Evolutionary conservation across 192 early-diverging fungal genomes (phyloP).

Genomic region (Backusella macrospora): DNA sequence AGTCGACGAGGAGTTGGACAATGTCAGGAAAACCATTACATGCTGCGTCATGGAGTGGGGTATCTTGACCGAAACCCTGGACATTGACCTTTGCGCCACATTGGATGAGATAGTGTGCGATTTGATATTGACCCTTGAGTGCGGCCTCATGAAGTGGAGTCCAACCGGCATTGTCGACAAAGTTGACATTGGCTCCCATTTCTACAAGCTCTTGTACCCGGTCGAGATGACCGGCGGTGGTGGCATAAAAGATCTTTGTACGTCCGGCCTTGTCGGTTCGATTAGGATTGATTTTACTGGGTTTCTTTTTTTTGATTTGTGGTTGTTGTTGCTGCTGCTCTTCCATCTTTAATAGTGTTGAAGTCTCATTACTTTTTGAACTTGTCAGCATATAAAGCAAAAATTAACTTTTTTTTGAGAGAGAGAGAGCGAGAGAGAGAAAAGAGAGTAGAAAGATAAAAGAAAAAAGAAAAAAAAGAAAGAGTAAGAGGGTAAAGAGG

Average conservation of each 20-base stretch:
- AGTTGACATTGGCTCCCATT: constrained; percentile 61
- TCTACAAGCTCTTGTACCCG: constrained; percentile 53
- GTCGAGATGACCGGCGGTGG: constrained; percentile 59
- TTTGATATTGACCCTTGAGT: constrained; percentile 46
- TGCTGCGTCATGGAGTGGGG: constrained; percentile 66
- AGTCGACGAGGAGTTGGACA: constrained; percentile 50
- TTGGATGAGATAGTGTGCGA: constrained; percentile 52
- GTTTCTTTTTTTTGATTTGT: neutral
- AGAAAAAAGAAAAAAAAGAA: neutral
- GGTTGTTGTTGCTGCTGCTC: neutral
- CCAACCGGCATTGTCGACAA: constrained; percentile 67
- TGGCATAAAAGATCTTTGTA: constrained; percentile 52
- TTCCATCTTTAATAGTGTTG: constrained; percentile 4
- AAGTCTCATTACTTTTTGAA: neutral
- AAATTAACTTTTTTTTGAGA: neutral
- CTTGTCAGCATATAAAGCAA: neutral
- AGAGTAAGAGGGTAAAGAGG: neutral
- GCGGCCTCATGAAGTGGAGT: constrained; percentile 63
- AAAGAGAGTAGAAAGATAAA: neutral
- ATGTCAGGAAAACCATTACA: constrained; percentile 47
- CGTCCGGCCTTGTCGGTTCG: constrained; percentile 49
- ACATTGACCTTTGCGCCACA: constrained; percentile 60
- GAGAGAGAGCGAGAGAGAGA: neutral
- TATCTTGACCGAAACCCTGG: constrained; percentile 64
- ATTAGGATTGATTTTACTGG: constrained; percentile 28